phyloP scores from a whole-genome alignment of 805 yeast species.

The Hanseniaspora thailandica region DNA sequence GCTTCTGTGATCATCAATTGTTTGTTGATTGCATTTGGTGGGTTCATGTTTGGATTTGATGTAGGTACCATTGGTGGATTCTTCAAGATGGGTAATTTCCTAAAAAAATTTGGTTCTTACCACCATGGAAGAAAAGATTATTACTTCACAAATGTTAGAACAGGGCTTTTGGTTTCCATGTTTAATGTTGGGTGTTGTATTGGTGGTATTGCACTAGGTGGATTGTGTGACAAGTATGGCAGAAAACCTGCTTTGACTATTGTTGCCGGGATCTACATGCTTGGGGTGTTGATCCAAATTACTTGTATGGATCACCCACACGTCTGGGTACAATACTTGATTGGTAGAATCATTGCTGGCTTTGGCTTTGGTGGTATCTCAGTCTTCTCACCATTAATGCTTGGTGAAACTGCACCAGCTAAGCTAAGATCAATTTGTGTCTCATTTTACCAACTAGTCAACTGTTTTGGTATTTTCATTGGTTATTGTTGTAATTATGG shows the following conservation, averaged over 20 bases:
- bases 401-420: slow-evolving; percentile 61
- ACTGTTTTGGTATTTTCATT: slow-evolving; percentile 60
- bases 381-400: slow-evolving; percentile 63
- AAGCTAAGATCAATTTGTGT: slow-evolving; percentile 61
- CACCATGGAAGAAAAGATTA: slow-evolving; percentile 32
- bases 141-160: slow-evolving; percentile 42
- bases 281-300: slow-evolving; percentile 59
- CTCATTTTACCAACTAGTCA: slow-evolving; percentile 56
- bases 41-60: slow-evolving; percentile 70
- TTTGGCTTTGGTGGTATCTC: slow-evolving; percentile 68
- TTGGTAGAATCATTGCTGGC: slow-evolving; percentile 61
- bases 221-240: slow-evolving; percentile 51
- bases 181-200: slow-evolving; percentile 68
- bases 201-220: slow-evolving; percentile 50
- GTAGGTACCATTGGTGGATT: slow-evolving; percentile 72
- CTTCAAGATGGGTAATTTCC: slow-evolving; percentile 45
- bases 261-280: slow-evolving; percentile 51
- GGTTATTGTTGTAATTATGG: slow-evolving; percentile 68
- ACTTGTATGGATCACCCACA: slow-evolving; percentile 33
- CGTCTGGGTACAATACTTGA: slow-evolving; percentile 59
- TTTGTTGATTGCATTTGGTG: slow-evolving; percentile 57
- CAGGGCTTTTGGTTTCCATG: slow-evolving; percentile 45
- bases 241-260: slow-evolving; percentile 53
- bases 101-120: slow-evolving; percentile 43
- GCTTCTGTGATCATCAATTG: slow-evolving; percentile 25